Evolutionary conservation across 2,329 filamentous ascomycete species (phyloP).

Genomic region (Thyridium curvatum): DNA sequence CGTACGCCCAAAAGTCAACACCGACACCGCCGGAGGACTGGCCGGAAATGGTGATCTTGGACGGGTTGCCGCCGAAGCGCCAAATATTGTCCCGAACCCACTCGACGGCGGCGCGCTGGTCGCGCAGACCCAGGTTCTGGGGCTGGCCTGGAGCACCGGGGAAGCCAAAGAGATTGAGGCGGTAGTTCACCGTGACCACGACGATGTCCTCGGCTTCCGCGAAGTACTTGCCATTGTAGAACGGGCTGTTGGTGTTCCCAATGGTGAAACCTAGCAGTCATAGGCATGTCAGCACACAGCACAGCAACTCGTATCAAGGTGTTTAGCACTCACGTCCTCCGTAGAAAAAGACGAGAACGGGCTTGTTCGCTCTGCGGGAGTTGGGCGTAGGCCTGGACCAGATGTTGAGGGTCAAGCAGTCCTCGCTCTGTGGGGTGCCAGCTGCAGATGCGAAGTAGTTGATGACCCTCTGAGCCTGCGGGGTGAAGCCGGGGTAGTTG

Average conservation of each 20-base stretch:
- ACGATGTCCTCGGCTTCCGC: constrained; percentile 35
- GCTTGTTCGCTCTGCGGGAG: constrained; percentile 16
- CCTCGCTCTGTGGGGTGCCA: constrained; percentile 21
- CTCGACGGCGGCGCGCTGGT: constrained; percentile 43
- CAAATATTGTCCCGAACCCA: constrained; percentile 41
- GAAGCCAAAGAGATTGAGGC: constrained; percentile 34
- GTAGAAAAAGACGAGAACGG: constrained; percentile 29
- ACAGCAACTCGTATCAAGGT: background rate
- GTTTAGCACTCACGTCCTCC: constrained; percentile 18
- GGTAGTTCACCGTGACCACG: constrained; percentile 41
- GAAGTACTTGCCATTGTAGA: constrained; percentile 36
- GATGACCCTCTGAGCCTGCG: constrained; percentile 19
- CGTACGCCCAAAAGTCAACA: constrained; percentile 41
- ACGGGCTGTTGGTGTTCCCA: constrained; percentile 24
- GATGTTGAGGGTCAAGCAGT: constrained; percentile 31
- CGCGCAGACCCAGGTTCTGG: constrained; percentile 39
- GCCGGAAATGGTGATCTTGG: constrained; percentile 32
- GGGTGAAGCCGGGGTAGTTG: constrained; percentile 18
- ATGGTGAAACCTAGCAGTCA: constrained; percentile 12
- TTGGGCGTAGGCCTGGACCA: constrained; percentile 23
- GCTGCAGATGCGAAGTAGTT: constrained; percentile 12
- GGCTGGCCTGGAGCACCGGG: constrained; percentile 19
- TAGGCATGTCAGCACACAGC: background rate
- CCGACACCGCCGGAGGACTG: constrained; percentile 36
- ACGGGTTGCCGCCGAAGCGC: constrained; percentile 36